phyloP scores from a whole-genome alignment of 371 early-diverging fungal species.

The Thermomucor indicae-seudaticae region DNA sequence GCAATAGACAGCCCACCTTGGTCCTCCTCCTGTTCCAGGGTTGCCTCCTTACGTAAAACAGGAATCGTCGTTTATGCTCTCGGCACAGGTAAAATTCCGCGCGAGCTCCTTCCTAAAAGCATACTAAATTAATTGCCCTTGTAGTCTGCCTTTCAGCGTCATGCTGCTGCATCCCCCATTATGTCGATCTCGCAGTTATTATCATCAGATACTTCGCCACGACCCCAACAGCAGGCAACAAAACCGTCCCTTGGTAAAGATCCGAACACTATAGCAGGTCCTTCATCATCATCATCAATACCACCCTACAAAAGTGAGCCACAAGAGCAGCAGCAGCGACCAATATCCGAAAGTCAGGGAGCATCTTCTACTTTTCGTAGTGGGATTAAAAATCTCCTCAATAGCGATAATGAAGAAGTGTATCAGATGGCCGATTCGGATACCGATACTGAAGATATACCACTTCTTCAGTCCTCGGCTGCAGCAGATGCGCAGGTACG shows the following conservation, averaged over 20 bases:
- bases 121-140: too few relatives aligned
- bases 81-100: too few relatives aligned
- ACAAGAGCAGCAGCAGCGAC: constrained; percentile 1
- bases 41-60: too few relatives aligned
- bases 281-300: not conserved
- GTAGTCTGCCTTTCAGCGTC: constrained; percentile 8
- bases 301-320: not conserved
- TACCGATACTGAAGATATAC: constrained; percentile 35
- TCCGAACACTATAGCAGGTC: not conserved
- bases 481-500: not conserved
- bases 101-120: too few relatives aligned
- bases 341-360: not conserved
- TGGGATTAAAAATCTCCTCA: constrained; percentile 31
- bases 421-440: constrained; percentile 38
- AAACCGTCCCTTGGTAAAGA: not conserved
- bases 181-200: constrained; percentile 47
- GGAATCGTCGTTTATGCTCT: too few relatives aligned
- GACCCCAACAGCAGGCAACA: not conserved
- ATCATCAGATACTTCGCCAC: constrained; percentile 25
- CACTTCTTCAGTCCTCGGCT: constrained; percentile 4
- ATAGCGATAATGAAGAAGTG: constrained; percentile 20
- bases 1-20: too few relatives aligned
- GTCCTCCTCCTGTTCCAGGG: too few relatives aligned
- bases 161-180: constrained; percentile 20
- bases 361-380: constrained; percentile 11